Evolutionary conservation across 2,329 filamentous ascomycete species (phyloP).

Genomic region (Fusarium miscanthi): DNA sequence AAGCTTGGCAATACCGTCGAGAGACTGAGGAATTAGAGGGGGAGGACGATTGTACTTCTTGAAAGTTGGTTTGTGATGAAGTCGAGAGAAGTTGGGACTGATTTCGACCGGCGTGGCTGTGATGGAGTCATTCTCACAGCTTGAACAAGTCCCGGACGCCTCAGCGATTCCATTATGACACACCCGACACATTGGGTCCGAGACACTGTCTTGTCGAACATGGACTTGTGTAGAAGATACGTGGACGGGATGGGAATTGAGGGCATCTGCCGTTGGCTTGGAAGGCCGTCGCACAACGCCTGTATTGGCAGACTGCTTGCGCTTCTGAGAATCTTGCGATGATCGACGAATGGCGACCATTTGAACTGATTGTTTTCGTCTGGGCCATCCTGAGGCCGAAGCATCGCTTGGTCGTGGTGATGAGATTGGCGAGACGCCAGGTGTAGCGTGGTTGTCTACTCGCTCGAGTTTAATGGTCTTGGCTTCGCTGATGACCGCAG

Average conservation of each 20-base stretch:
- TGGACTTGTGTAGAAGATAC: constrained; percentile 24
- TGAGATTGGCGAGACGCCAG: constrained; percentile 23
- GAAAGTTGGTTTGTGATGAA: constrained; percentile 11
- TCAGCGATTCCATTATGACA: constrained; percentile 42
- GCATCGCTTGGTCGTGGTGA: constrained; percentile 21
- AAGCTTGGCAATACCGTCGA: constrained; percentile 29
- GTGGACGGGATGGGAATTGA: constrained; percentile 36
- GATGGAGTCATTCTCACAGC: constrained; percentile 38
- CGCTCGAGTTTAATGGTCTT: constrained; percentile 35
- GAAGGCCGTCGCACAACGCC: constrained; percentile 31
- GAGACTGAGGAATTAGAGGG: constrained; percentile 26
- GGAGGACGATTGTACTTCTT: constrained; percentile 35
- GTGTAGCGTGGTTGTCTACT: constrained; percentile 32
- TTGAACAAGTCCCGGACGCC: constrained; percentile 37
- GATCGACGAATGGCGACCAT: constrained; percentile 26
- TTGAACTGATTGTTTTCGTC: constrained; percentile 28
- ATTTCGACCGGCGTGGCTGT: constrained; percentile 11
- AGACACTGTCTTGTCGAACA: constrained; percentile 39
- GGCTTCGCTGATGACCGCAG: constrained; percentile 34
- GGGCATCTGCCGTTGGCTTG: constrained; percentile 27
- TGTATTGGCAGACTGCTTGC: constrained; percentile 25
- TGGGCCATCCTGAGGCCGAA: constrained; percentile 8
- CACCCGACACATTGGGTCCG: constrained; percentile 37
- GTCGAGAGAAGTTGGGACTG: constrained; percentile 12
- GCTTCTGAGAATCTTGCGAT: constrained; percentile 23